Evolutionary conservation across 352 stramenopile genomes (phyloP), one percentile per base, ranked within the genome.

Genomic region (Phytopythium boreale): DNA sequence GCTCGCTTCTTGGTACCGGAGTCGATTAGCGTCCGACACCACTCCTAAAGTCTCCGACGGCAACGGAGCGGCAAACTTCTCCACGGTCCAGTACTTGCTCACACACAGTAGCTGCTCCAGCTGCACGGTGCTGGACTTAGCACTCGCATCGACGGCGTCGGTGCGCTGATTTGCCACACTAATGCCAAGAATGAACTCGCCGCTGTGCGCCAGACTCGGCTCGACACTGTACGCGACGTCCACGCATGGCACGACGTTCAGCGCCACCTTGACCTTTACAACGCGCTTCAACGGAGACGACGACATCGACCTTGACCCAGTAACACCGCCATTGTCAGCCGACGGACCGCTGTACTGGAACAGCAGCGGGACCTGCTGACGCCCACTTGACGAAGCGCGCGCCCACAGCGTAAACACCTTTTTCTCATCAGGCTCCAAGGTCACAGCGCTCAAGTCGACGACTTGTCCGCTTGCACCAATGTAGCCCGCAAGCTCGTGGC

Each of bases 161-260:
- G 59, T 67, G 44, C 77, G 74, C 49, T 76, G 68, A 39, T 92
- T 91, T 55, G 69, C 73, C 44, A 91, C 84, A 0, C 80, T 92
- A 17, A 95, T 67, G 9, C 78, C 85, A 27, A 95, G 69, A 58
- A 91, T 77, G 61, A 93, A 93, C 64, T 94, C 87, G 4, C 80
- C 80, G 29, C 65, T 82, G 9, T 61, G 43, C n/a, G 64, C 59
- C 57, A 87, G 92, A 66, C 82, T 94, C 22, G 85, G 83, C 14
- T 90, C 79, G 20, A 96, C 68, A 0, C 80, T 74, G 57, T 94
- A 90, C 1, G 74, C 74, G 17, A 93, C 76, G 36, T 82, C 66
- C 0, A 96, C 66, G 39, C 81, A 89, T 29, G 79, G 75, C 12
- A 89, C 50, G 14, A 90, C 63, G 24, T 82, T 80, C 26, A 93